These are phyloP conservation scores for Umbilicaria muhlenbergii DNA, from an alignment of 495 filamentous ascomycete species.

Conservation along the genomic window DNA sequence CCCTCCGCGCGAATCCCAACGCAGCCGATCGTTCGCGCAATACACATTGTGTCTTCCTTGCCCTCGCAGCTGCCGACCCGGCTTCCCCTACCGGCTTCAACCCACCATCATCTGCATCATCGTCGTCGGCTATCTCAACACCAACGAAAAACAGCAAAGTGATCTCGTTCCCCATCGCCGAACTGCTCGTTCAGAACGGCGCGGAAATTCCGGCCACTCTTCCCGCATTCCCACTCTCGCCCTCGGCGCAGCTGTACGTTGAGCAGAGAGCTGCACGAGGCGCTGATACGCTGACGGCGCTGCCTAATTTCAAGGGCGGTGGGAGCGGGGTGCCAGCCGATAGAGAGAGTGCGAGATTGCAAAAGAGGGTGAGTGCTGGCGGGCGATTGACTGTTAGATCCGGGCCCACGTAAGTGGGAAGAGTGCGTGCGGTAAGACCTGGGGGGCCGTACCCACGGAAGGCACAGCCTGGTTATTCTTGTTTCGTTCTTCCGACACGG, in stretches of 20 bases:
- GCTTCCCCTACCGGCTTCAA: slow-evolving; percentile 41
- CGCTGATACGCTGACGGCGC: slow-evolving; percentile 27
- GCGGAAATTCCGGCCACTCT: slow-evolving; percentile 63
- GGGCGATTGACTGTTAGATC: slow-evolving; percentile 25
- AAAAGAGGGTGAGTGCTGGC: slow-evolving; percentile 35
- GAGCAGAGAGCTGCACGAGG: slow-evolving; percentile 54
- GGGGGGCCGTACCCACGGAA: too few species aligned
- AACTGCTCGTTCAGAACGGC: slow-evolving; percentile 87
- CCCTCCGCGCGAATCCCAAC: slow-evolving; percentile 78
- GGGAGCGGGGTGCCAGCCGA: neutral
- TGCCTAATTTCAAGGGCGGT: slow-evolving; percentile 27
- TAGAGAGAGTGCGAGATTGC: slow-evolving; percentile 33
- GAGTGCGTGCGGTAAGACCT: too few species aligned
- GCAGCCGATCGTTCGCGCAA: slow-evolving; percentile 71
- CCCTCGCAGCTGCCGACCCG: slow-evolving; percentile 87
- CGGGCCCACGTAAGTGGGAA: neutral
- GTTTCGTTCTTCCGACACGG: too few species aligned
- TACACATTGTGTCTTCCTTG: slow-evolving; percentile 78
- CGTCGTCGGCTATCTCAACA: slow-evolving; percentile 6
- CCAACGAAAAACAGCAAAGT: slow-evolving; percentile 12
- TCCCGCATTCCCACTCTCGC: slow-evolving; percentile 61
- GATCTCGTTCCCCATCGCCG: slow-evolving; percentile 69
- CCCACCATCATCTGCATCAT: slow-evolving; percentile 22
- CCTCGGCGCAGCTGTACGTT: slow-evolving; percentile 65
- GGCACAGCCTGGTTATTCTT: too few species aligned